A percentile compares a stretch with the other conserved stretches of the same genome.
phyloP scores from a whole-genome alignment of 768 basidiomycete genomes.

The Leccinum pellstonianum region DNA sequence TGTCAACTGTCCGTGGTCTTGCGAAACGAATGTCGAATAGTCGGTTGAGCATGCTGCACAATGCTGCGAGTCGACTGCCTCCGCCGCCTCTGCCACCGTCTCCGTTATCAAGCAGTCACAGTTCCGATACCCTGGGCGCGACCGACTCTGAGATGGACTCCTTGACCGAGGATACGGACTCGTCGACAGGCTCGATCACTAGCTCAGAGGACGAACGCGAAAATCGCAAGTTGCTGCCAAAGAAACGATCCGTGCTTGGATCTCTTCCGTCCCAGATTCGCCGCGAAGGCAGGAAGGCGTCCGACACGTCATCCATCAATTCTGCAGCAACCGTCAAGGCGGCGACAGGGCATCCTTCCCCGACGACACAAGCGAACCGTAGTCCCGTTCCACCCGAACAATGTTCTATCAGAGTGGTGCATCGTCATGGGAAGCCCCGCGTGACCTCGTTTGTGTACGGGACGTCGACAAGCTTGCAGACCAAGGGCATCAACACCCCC shows the following conservation, averaged over 20 bases:
- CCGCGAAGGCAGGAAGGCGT: constrained; percentile 40
- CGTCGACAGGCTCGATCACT: constrained; percentile 49
- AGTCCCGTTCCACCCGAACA: constrained; percentile 15
- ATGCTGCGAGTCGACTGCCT: constrained; percentile 16
- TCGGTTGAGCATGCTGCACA: constrained; percentile 35
- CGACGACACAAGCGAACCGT: constrained; percentile 16
- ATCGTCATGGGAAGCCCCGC: constrained; percentile 28
- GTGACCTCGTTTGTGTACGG: constrained; percentile 31
- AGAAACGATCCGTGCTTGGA: constrained; percentile 46
- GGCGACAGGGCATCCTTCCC: constrained; percentile 26
- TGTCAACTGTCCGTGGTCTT: constrained; percentile 57
- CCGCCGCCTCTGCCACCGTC: constrained; percentile 24
- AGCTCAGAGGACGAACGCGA: constrained; percentile 49
- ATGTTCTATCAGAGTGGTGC: constrained; percentile 29
- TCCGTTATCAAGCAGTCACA: constrained; percentile 39
- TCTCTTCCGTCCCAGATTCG: constrained; percentile 46
- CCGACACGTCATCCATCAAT: constrained; percentile 33
- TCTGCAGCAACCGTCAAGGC: constrained; percentile 38
- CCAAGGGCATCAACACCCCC: constrained; percentile 14
- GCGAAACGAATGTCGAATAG: constrained; percentile 54
- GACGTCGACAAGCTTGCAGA: constrained; percentile 15
- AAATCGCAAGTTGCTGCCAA: constrained; percentile 17
- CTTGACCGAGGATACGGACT: constrained; percentile 61
- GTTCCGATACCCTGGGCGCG: constrained; percentile 44
- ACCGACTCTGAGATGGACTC: constrained; percentile 60